These are phyloP conservation scores for Leccinum griseonigrum DNA, from an alignment of 1,284 basidiomycete genomes.

Conservation along the genomic window DNA sequence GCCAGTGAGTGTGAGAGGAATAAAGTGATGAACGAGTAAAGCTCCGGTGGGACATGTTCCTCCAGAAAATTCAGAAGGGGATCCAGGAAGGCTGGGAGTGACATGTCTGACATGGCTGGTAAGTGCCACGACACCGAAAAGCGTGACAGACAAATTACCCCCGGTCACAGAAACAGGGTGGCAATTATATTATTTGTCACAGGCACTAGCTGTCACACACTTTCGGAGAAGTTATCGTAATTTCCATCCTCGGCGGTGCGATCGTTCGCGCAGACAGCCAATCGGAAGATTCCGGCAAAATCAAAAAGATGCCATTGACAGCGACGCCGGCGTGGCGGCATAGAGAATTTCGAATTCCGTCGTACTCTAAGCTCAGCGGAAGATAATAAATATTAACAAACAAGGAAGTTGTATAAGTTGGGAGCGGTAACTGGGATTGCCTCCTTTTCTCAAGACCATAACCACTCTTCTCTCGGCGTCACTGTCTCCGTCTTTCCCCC, in stretches of 20 bases:
- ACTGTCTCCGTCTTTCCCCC: conserved; percentile 21
- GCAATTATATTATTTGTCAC: conserved; percentile 16
- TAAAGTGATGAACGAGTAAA: conserved; percentile 51
- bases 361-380: conserved; percentile 22
- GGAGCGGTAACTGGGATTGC: conserved; percentile 21
- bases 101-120: conserved; percentile 24
- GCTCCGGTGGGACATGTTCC: conserved; percentile 50
- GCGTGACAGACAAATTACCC: conserved; percentile 17
- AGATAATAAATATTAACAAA: conserved; percentile 28
- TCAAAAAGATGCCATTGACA: conserved; percentile 1
- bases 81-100: conserved; percentile 42
- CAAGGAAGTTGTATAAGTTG: conserved; percentile 29
- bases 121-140: conserved; percentile 21
- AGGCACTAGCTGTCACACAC: conserved; percentile 6
- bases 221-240: conserved; percentile 7
- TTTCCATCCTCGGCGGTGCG: conserved; percentile 8
- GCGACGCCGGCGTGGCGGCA: conserved; percentile 18
- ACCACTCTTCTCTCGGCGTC: conserved; percentile 9
- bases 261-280: conserved; percentile 17
- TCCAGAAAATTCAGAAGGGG: conserved; percentile 54
- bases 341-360: conserved; percentile 18
- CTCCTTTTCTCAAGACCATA: conserved; percentile 29
- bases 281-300: conserved; percentile 27
- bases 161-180: conserved; percentile 17
- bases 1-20: conserved; percentile 53